These are phyloP conservation scores for Ceratobasidium papillatum DNA, from an alignment of 1,284 basidiomycete species.

Conservation along the genomic window DNA sequence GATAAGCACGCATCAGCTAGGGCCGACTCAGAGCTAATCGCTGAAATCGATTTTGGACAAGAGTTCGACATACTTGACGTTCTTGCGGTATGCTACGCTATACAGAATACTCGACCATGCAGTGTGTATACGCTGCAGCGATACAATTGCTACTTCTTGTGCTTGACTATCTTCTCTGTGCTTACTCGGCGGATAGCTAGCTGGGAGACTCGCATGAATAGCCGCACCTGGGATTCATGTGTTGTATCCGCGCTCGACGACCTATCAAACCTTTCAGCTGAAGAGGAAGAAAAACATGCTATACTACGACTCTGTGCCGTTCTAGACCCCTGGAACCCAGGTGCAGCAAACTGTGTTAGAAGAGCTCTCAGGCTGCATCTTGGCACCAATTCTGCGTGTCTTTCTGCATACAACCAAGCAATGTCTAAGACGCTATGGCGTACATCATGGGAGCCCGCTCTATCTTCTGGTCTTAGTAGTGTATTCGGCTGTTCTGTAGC, in stretches of 20 bases:
- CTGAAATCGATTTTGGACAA: background rate
- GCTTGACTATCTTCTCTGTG: background rate
- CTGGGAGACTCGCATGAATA: background rate
- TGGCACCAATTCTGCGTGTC: background rate
- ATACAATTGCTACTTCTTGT: constrained; percentile 1
- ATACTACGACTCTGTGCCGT: background rate
- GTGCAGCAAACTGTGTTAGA: no score
- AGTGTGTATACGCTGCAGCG: background rate
- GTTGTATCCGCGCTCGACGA: background rate
- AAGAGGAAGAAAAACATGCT: background rate
- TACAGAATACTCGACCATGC: background rate
- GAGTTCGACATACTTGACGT: background rate
- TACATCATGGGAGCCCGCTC: background rate
- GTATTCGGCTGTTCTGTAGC: no score
- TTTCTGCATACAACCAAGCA: background rate
- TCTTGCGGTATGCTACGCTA: background rate
- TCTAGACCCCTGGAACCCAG: no score
- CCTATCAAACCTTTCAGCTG: background rate
- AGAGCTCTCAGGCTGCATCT: background rate
- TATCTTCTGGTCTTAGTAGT: background rate
- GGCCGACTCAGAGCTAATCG: background rate
- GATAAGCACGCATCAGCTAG: background rate
- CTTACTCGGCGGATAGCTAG: background rate
- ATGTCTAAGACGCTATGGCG: background rate
- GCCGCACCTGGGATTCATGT: background rate